Evolutionary conservation across 805 yeast species (phyloP).

Genomic region (Lachancea sp.): DNA sequence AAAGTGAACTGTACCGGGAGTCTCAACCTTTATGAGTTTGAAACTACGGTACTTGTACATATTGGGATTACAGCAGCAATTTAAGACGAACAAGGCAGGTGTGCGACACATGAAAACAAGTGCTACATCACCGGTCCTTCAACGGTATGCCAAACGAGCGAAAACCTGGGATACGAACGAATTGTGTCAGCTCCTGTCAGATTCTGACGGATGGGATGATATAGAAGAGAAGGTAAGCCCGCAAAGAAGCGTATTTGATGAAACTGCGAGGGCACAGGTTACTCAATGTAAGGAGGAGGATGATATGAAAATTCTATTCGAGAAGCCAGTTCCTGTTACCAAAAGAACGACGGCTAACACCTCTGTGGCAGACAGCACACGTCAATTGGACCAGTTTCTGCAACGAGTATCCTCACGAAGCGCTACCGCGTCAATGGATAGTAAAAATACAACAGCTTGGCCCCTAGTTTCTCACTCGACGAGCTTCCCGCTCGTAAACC

Average conservation of each 20-base stretch:
- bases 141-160: not conserved
- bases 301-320: constrained; percentile 2
- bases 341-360: not conserved
- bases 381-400: constrained; percentile 4
- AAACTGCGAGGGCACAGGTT: not conserved
- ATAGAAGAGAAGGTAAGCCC: constrained; percentile 3
- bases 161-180: constrained; percentile 8
- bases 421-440: not conserved
- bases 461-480: no score
- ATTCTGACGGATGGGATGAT: constrained; percentile 27
- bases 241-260: not conserved
- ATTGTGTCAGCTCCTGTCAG: constrained; percentile 19
- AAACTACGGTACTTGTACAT: not conserved
- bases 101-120: not conserved
- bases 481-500: no score
- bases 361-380: not conserved
- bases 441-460: no score
- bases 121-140: not conserved
- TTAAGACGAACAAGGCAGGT: not conserved
- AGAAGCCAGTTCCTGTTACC: not conserved
- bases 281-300: constrained; percentile 3
- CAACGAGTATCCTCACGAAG: constrained; percentile 1
- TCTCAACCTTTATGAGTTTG: no score
- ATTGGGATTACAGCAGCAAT: not conserved
- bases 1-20: no score